Conservation (phyloP, 2,329 filamentous ascomycete genomes). For the Didymella keratinophila region DNA sequence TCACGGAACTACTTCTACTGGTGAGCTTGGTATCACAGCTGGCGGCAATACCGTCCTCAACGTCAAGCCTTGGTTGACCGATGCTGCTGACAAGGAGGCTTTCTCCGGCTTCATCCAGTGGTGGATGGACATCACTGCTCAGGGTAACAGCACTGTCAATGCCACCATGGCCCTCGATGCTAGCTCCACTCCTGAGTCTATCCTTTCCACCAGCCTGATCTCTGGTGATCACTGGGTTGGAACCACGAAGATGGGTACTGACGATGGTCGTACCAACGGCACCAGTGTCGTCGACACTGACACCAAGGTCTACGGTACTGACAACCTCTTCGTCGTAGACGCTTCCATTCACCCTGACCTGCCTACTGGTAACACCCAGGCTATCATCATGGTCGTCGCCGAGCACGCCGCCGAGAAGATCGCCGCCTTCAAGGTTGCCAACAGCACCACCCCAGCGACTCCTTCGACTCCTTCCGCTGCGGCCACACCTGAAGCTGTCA, state of each 20-base stretch:
- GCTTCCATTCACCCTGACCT: slow-evolving; percentile 69
- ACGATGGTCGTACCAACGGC: slow-evolving; percentile 44
- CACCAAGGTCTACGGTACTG: slow-evolving; percentile 56
- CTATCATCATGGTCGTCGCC: slow-evolving; percentile 70
- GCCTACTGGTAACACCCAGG: slow-evolving; percentile 72
- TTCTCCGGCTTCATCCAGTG: slow-evolving; percentile 20
- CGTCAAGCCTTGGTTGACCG: slow-evolving; percentile 57
- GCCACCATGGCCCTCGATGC: slow-evolving; percentile 17
- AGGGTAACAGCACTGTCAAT: slow-evolving; percentile 15
- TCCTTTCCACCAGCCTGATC: slow-evolving; percentile 10
- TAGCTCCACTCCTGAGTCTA: slow-evolving; percentile 12
- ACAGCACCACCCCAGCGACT: slow-evolving; percentile 53
- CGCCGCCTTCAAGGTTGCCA: slow-evolving; percentile 49
- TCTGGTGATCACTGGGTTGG: slow-evolving; percentile 20
- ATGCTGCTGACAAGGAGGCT: slow-evolving; percentile 18
- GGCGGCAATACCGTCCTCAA: slow-evolving; percentile 50
- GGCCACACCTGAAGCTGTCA: slow-evolving; percentile 10
- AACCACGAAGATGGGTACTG: slow-evolving; percentile 21
- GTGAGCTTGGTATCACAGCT: slow-evolving; percentile 30
- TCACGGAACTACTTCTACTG: slow-evolving; percentile 31
- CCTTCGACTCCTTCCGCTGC: slow-evolving; percentile 20
- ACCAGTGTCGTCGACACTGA: slow-evolving; percentile 44
- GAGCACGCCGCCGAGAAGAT: slow-evolving; percentile 67
- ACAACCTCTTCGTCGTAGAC: slow-evolving; percentile 57
- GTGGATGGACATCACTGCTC: slow-evolving; percentile 18